Evolutionary conservation across 2,329 filamentous ascomycete species (phyloP).

Genomic region (Cucurbitaria berberidis): DNA sequence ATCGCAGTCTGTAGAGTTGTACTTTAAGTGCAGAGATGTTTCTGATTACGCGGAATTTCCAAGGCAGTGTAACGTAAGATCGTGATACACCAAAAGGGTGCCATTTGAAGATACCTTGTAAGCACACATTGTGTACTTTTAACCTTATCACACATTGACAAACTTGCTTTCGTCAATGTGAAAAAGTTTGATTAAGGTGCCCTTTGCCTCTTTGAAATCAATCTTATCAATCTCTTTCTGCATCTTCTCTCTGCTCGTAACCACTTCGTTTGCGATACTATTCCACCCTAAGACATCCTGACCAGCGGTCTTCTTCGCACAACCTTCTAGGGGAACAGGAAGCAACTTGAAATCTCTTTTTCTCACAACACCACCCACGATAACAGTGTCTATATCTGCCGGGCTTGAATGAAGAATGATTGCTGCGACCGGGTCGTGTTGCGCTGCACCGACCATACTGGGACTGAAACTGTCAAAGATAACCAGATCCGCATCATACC

Average conservation of each 20-base stretch:
- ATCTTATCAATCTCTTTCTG: slow-evolving; percentile 39
- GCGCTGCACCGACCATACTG: slow-evolving; percentile 50
- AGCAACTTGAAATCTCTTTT: slow-evolving; percentile 46
- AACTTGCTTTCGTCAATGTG: slow-evolving; percentile 24
- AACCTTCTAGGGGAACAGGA: slow-evolving; percentile 29
- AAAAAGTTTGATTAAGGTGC: slow-evolving; percentile 22
- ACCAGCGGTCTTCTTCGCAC: slow-evolving; percentile 16
- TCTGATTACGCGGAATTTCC: too few relatives aligned
- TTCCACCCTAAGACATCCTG: slow-evolving; percentile 35
- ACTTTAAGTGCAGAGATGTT: too few relatives aligned
- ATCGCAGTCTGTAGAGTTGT: too few relatives aligned
- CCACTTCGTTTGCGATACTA: slow-evolving; percentile 37
- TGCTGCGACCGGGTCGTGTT: slow-evolving; percentile 52
- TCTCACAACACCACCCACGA: slow-evolving; percentile 52
- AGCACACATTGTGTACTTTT: neutral
- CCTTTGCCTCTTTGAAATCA: slow-evolving; percentile 30
- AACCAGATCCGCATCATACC: slow-evolving; percentile 57
- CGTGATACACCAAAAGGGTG: too few relatives aligned
- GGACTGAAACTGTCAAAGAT: slow-evolving; percentile 54
- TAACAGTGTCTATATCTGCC: slow-evolving; percentile 53
- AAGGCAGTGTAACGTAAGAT: too few relatives aligned
- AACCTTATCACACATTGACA: slow-evolving; percentile 4
- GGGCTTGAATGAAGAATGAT: slow-evolving; percentile 52
- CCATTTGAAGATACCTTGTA: too few relatives aligned
- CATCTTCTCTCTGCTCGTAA: slow-evolving; percentile 36